Percentiles rank a stretch among this genome's conserved stretches.
Evolutionary conservation across 2,329 filamentous ascomycete species (phyloP).

Genomic region (Colletotrichum sp.): DNA sequence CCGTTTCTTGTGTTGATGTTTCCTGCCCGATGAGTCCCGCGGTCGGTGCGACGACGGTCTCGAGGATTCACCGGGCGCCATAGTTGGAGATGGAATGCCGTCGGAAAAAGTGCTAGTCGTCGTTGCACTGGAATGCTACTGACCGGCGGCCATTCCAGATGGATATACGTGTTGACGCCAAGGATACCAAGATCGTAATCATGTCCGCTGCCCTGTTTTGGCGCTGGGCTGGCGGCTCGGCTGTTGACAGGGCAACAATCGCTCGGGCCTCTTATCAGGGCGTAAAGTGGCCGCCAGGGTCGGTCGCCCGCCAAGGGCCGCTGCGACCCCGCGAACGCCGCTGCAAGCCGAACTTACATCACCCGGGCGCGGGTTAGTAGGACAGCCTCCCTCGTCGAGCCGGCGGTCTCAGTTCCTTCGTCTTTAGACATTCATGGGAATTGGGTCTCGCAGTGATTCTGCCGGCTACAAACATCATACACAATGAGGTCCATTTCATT

Average conservation of each 20-base stretch:
- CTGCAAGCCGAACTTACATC: conserved; percentile 27
- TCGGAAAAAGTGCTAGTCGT: background rate
- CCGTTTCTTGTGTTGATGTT: conserved; percentile 40
- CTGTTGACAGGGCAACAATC: conserved; percentile 50
- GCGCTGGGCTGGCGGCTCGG: conserved; percentile 24
- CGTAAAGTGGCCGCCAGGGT: conserved; percentile 13
- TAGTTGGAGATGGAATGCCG: conserved; percentile 32
- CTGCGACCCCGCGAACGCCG: conserved; percentile 25
- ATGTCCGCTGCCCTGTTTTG: conserved; percentile 22
- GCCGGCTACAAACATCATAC: background rate
- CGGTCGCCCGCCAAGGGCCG: background rate
- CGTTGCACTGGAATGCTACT: conserved; percentile 10
- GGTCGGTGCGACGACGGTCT: conserved; percentile 34
- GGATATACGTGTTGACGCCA: background rate
- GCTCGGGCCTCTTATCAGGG: conserved; percentile 26
- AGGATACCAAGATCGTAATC: conserved; percentile 17
- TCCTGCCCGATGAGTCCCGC: conserved; percentile 33
- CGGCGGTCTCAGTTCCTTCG: background rate
- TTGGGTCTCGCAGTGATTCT: background rate
- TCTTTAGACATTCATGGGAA: background rate
- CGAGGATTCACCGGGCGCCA: conserved; percentile 40
- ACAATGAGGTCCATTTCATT: conserved; percentile 17
- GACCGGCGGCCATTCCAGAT: background rate
- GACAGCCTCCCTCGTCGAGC: conserved; percentile 11
- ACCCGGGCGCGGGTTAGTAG: conserved; percentile 1